Base-by-base conservation (phyloP, 345 rosid genomes). In the Citrus unshiu region DNA sequence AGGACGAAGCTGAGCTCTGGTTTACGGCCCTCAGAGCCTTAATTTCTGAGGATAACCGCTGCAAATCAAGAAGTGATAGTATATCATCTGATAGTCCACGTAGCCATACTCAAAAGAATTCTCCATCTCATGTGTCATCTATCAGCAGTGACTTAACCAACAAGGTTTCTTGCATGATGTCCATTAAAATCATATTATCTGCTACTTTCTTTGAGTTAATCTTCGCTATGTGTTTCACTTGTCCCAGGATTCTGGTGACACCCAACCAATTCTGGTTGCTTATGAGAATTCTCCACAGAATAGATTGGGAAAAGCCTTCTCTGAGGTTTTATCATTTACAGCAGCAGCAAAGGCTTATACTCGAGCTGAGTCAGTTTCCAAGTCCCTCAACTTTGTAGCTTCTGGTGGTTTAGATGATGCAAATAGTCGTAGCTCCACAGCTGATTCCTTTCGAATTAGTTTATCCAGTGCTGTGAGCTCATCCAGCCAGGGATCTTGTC, bases 1-100 rank as follows among this genome's bases (percentile, higher is more conserved):
- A 86, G 81, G 93, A 86, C 81, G 95, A 91, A 85, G 91, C 90
- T 69, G 91, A 91, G 85, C 84, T 89, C 69, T 91, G 95, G 93
- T 83, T 91, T 86, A 80, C 83, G 77, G 92, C 85, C 74, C 87
- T 91, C 64, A 86, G 75, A 78, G 86, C 89, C 39, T 80, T 91
- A 60, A 79, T 87, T 82, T 87, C 87, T 5, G 86, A 77, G 56
- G 64, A 82, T 72, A 84, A 87, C 72, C 78, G 75, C 64, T 67
- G 77, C 72, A 88, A 79, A 80, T 76, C 80, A 68, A 85, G 87
- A 72, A 81, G 87, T 85, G 90, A 86, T 65, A 84, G 85, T 69
- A 61, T 86, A 62, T 84, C 88, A 81, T 86, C 94, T 51, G 90
- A 83, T 24, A 83, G 83, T 78, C 86, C 78, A 81, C 46, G 68